Evolutionary conservation across 2,329 filamentous ascomycete species (phyloP), one percentile per base, ranked within the genome.

Genomic region (Fusarium domesticum): DNA sequence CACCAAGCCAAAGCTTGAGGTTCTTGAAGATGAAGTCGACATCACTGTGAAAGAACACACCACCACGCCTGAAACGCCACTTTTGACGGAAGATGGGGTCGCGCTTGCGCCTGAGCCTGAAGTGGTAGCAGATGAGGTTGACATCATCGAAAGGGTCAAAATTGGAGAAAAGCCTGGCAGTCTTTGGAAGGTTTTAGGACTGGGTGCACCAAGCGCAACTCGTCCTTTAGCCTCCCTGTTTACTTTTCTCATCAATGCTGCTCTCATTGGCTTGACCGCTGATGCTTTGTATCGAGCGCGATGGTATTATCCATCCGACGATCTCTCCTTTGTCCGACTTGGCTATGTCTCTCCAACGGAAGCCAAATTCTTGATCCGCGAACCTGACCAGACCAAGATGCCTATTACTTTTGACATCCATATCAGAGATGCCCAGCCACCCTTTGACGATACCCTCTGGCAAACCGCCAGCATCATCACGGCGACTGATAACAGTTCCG

Each of bases 271-370:
- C 7, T 80, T 92, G 66, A 80, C 84, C 0, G 75, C 84, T 18
- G 93, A 98, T 64, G 79, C 91, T 31, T 75, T 95, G 12, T 90
- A 87, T 61, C 81, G 87, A 16, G 85, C 86, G 2, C 80, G 81
- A 10, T 65, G 84, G 47, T 77, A 85, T 25, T 77, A 95, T 64
- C 82, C 85, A 4, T 82, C 76, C 18, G 71, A 87, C 19, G 83
- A 95, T 53, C 72, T 96, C 10, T 88, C 90, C 0, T 95, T 98
- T 64, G 87, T 88, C 32, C 80, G 93, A 7, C 73, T 96, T 14
- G 93, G 93, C 18, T 92, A 92, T 64, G 85, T 97, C 19, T 95
- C 90, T 5, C 79, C 87, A 15, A 80, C 76, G 0, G 85, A 85
- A 43, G 93, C 90, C 17, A 90, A 83, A 48, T 76, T 98, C 31